A percentile compares a stretch with the other conserved stretches of the same genome.
Conservation (phyloP, 228 moss, liverwort and hornwort genomes). For the Sphagnum magellanicum region DNA sequence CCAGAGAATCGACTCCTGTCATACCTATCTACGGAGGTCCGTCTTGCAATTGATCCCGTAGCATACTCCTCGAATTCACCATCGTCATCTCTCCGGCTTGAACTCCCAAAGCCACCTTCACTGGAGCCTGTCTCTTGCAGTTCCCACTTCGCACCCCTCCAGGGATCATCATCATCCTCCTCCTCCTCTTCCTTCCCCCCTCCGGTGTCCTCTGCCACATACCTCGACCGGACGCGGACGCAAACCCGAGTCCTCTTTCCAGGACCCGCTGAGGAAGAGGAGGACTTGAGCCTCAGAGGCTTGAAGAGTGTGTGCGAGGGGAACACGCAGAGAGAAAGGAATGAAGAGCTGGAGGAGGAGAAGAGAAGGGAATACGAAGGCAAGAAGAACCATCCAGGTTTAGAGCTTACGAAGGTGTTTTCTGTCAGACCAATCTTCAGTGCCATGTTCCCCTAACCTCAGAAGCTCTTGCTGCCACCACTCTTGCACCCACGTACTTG, state of each 20-base stretch:
- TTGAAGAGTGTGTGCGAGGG: slow-evolving; percentile 6
- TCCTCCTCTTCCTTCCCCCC: slow-evolving; percentile 1
- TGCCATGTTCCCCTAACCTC: slow-evolving; percentile 20
- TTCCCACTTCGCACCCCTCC: slow-evolving; percentile 1
- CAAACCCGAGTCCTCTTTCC: background rate
- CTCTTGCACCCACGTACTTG: background rate
- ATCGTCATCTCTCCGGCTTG: slow-evolving; percentile 7
- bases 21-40: slow-evolving; percentile 1
- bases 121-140: slow-evolving; percentile 9
- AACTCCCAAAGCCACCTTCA: slow-evolving; percentile 4
- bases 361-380: slow-evolving; percentile 9
- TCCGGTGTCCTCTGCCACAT: slow-evolving; percentile 6
- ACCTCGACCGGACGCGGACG: slow-evolving; percentile 8
- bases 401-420: slow-evolving; percentile 1
- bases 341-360: slow-evolving; percentile 4
- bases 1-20: background rate
- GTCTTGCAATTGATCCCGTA: background rate
- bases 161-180: background rate
- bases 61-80: background rate
- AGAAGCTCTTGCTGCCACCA: background rate
- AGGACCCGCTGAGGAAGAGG: slow-evolving; percentile 6
- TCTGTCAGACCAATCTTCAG: slow-evolving; percentile 44
- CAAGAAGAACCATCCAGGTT: slow-evolving; percentile 9
- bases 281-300: slow-evolving; percentile 2
- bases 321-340: slow-evolving; percentile 1